phyloP scores from a whole-genome alignment of 2,329 filamentous ascomycete species.

The Trichoderma sp. region DNA sequence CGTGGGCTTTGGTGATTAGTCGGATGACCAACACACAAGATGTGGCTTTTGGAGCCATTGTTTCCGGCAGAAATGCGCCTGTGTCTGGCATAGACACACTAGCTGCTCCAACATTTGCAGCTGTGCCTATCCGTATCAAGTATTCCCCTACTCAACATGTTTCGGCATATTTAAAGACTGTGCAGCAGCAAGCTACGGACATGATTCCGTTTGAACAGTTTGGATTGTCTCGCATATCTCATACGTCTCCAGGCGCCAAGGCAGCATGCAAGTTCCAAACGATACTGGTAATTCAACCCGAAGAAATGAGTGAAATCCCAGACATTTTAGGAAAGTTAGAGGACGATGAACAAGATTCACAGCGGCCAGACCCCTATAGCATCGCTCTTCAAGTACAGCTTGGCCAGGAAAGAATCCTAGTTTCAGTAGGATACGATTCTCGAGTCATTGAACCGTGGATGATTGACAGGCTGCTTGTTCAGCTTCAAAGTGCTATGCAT shows the following conservation, averaged over 20 bases:
- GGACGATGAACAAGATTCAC: not conserved
- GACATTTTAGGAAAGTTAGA: not conserved
- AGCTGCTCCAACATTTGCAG: conserved; percentile 26
- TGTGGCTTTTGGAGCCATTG: conserved; percentile 42
- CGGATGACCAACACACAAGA: conserved; percentile 44
- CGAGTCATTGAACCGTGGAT: not conserved
- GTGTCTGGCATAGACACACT: conserved; percentile 23
- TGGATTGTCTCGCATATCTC: not conserved
- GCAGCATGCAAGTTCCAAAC: not conserved
- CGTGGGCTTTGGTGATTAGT: conserved; percentile 49
- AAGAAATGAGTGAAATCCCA: not conserved
- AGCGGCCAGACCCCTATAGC: not conserved
- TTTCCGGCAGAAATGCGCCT: conserved; percentile 24
- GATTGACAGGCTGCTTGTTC: not conserved
- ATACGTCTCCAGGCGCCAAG: not conserved
- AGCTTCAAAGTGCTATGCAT: not conserved
- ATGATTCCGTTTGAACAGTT: conserved; percentile 9
- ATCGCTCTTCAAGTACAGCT: not conserved
- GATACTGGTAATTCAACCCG: not conserved
- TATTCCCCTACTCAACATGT: not conserved
- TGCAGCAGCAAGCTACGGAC: not conserved
- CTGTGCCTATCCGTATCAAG: conserved; percentile 20
- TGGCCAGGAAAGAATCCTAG: not conserved
- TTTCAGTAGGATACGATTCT: conserved; percentile 5
- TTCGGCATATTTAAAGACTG: not conserved